Evolutionary conservation across 257 asterid genomes (phyloP).

Genomic region (Solanum stenotomum): DNA sequence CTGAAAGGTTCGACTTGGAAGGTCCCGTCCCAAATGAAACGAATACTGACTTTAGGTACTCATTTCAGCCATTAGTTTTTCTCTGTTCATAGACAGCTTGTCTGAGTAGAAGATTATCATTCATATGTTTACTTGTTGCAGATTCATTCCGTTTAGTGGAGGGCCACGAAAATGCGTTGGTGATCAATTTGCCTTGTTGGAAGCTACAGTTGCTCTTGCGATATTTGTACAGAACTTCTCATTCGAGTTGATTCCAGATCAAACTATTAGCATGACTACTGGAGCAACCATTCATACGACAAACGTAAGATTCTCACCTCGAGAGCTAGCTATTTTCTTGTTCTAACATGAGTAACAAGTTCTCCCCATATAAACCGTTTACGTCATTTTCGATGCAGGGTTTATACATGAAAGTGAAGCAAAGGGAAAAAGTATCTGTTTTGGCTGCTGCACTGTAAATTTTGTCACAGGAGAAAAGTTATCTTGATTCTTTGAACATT

Average conservation of each 20-base stretch:
- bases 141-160: slow-evolving; percentile 91
- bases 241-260: slow-evolving; percentile 78
- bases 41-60: slow-evolving; percentile 74
- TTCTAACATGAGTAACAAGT: neutral
- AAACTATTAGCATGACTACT: slow-evolving; percentile 85
- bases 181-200: slow-evolving; percentile 89
- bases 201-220: slow-evolving; percentile 78
- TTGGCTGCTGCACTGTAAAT: slow-evolving; percentile 4
- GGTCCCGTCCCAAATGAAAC: slow-evolving; percentile 83
- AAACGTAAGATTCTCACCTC: slow-evolving; percentile 39
- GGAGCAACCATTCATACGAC: slow-evolving; percentile 98
- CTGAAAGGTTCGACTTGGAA: slow-evolving; percentile 70
- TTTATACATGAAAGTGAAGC: slow-evolving; percentile 73
- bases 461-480: neutral
- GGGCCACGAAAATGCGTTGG: slow-evolving; percentile 98
- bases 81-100: neutral
- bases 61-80: neutral
- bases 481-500: neutral
- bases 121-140: slow-evolving; percentile 11
- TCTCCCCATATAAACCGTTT: neutral
- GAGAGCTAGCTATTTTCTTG: neutral
- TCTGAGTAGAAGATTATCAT: neutral
- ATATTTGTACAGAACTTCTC: slow-evolving; percentile 52
- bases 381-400: slow-evolving; percentile 44
- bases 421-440: slow-evolving; percentile 36